These are phyloP conservation scores for Urochloa ruziziensis DNA, from an alignment of 176 grass and related monocot genomes.

Conservation along the genomic window DNA sequence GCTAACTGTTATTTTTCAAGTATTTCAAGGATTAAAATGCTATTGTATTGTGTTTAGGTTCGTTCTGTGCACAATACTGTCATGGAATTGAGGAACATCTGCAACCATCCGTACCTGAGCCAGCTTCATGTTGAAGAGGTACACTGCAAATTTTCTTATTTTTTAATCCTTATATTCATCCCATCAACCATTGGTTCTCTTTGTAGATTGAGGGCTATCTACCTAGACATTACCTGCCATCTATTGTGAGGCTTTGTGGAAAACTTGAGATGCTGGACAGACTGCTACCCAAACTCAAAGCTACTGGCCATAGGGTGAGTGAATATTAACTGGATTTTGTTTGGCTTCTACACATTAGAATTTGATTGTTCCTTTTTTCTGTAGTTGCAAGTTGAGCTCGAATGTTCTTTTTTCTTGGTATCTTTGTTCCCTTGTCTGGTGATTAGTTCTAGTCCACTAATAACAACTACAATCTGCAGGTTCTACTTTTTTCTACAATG, in stretches of 20 bases:
- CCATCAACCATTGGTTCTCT: slow-evolving; percentile 23
- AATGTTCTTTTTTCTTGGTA: background rate
- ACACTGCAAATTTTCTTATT: slow-evolving; percentile 27
- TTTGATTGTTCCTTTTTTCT: background rate
- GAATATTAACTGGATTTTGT: background rate
- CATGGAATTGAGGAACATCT: slow-evolving; percentile 98
- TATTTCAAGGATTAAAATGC: slow-evolving; percentile 20
- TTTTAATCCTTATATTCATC: slow-evolving; percentile 15
- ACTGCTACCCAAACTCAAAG: slow-evolving; percentile 91
- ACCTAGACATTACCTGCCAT: slow-evolving; percentile 89
- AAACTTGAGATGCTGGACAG: slow-evolving; percentile 99
- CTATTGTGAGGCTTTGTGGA: slow-evolving; percentile 87
- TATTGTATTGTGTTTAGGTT: slow-evolving; percentile 48
- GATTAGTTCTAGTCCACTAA: slow-evolving; percentile 16
- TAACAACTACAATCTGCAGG: slow-evolving; percentile 40
- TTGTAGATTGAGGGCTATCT: slow-evolving; percentile 82
- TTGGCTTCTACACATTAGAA: slow-evolving; percentile 13
- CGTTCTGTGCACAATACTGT: slow-evolving; percentile 96
- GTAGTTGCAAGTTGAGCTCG: slow-evolving; percentile 4
- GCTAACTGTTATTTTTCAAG: slow-evolving; percentile 27
- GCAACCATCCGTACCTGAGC: slow-evolving; percentile 98
- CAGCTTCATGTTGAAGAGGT: slow-evolving; percentile 96
- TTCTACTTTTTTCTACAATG: slow-evolving; percentile 99
- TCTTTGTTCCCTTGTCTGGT: slow-evolving; percentile 4
- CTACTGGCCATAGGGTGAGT: slow-evolving; percentile 88